These are phyloP conservation scores for Cyclocybe aegerita DNA, from an alignment of 768 basidiomycete species.

Conservation along the genomic window DNA sequence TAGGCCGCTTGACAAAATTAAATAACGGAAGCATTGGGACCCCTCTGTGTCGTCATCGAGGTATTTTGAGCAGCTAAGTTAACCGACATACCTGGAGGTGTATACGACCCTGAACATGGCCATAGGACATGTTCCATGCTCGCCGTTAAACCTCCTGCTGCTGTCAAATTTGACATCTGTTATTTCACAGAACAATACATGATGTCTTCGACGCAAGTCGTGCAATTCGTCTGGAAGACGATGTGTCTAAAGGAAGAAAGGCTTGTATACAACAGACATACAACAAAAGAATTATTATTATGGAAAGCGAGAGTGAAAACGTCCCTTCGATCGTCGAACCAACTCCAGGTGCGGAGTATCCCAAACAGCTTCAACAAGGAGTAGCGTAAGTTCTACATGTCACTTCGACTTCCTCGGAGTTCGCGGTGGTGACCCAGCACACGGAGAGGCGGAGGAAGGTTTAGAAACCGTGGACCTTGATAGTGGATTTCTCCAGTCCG, in stretches of 20 bases:
- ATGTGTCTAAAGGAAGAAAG: constrained; percentile 11
- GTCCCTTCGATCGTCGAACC: neutral
- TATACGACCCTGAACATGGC: constrained; percentile 1
- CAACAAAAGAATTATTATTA: constrained; percentile 9
- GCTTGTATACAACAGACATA: constrained; percentile 7
- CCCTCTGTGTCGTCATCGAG: neutral
- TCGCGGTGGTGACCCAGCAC: constrained; percentile 5
- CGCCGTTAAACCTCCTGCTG: neutral
- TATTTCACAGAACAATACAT: no score
- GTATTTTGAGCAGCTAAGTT: constrained; percentile 14
- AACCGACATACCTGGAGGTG: constrained; percentile 9
- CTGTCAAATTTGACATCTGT: neutral
- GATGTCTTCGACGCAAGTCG: neutral
- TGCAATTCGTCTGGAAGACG: neutral
- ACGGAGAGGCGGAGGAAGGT: constrained; percentile 6
- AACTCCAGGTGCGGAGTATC: no score
- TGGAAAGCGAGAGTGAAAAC: constrained; percentile 14
- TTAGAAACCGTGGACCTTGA: constrained; percentile 91
- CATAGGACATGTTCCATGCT: neutral
- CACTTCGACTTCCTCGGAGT: no score
- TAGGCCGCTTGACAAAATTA: constrained; percentile 95
- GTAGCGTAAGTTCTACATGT: no score
- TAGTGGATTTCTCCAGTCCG: constrained; percentile 71
- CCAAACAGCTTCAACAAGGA: no score
- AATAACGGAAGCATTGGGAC: constrained; percentile 40